Evolutionary conservation across 2,329 filamentous ascomycete species (phyloP), one percentile per base, ranked within the genome.

Genomic region (Madurella fahalii): DNA sequence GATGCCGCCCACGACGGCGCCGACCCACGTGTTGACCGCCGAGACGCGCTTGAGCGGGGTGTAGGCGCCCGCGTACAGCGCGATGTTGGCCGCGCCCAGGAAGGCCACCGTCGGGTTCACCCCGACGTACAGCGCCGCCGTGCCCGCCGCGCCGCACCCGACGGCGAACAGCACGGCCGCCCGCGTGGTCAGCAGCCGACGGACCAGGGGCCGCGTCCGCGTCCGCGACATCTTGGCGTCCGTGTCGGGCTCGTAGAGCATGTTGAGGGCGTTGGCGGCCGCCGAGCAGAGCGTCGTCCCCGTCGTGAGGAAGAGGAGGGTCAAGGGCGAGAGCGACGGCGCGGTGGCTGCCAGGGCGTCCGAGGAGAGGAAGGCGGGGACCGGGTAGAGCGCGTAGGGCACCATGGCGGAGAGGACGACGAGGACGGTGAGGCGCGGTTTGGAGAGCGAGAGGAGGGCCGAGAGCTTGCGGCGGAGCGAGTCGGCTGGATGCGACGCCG

Each of bases 181-280:
- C 30, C 84, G 81, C 4, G 79, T 78, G 37, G 84, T 85, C 40
- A 99, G 77, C 1, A 99, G 81, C 8, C 84, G 84, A 46, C 94
- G 83, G 3, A 96, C 94, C 0, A 99, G 77, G 0, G 94, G 94
- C 4, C 94, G 77, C 64, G 96, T 96, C 30, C 90, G 82, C 2
- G 94, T 99, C n/a, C 94, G 84, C 37, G 82, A 85, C 94, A 99
- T 99, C 65, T 88, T 84, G 44, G 91, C 90, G 70, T 99, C 94
- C 67, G 92, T 92, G 56, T 85, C 79, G 9, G 86, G 89, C 72
- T 99, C 94, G 72, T 96, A 91, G 55, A 96, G 84, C 94, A 99
- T 99, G 72, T 99, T 99, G 61, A 97, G 78, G 1, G 94, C 84
- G 69, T 99, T 99, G 42, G 94, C 94, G 56, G 88, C 90, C 42